Evolutionary conservation across 2,329 filamentous ascomycete species (phyloP).

Genomic region (Hortaea sp.): DNA sequence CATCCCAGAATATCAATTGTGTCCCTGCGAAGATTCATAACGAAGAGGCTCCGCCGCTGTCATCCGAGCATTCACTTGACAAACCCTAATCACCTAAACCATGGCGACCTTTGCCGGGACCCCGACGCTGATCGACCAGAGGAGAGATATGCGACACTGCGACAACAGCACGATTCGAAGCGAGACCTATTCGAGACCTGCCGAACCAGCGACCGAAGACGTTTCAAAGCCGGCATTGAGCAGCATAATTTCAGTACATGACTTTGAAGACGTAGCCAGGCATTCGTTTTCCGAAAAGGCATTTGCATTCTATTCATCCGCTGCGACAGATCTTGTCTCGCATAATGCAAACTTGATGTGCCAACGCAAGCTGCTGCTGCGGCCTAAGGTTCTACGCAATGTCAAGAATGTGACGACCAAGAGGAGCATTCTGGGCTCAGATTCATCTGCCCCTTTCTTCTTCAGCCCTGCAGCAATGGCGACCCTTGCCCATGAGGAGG

Average conservation of each 20-base stretch:
- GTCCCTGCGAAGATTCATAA: too few species aligned
- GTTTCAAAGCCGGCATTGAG: conserved; percentile 33
- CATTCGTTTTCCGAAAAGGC: conserved; percentile 12
- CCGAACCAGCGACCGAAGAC: conserved; percentile 2
- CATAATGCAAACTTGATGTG: conserved; percentile 13
- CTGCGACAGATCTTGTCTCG: conserved; percentile 15
- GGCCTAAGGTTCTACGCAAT: conserved; percentile 15
- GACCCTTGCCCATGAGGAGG: conserved; percentile 24
- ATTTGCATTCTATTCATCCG: conserved; percentile 16
- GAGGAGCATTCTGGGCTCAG: conserved; percentile 14
- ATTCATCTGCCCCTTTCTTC: conserved; percentile 24
- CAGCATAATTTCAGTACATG: conserved; percentile 32
- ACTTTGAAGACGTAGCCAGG: conserved; percentile 14
- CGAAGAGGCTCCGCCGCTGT: too few species aligned
- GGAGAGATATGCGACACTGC: background rate
- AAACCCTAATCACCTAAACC: background rate
- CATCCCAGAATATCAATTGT: too few species aligned
- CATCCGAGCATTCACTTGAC: background rate
- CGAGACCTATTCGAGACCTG: background rate
- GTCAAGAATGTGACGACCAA: conserved; percentile 13
- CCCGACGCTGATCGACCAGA: background rate
- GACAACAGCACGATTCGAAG: too few species aligned
- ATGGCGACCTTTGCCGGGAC: background rate
- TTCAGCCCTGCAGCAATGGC: conserved; percentile 26
- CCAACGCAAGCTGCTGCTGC: conserved; percentile 13